Percentiles rank a stretch among this genome's conserved stretches.
Conservation (phyloP, 345 rosid species). For the Turnera subulata region DNA sequence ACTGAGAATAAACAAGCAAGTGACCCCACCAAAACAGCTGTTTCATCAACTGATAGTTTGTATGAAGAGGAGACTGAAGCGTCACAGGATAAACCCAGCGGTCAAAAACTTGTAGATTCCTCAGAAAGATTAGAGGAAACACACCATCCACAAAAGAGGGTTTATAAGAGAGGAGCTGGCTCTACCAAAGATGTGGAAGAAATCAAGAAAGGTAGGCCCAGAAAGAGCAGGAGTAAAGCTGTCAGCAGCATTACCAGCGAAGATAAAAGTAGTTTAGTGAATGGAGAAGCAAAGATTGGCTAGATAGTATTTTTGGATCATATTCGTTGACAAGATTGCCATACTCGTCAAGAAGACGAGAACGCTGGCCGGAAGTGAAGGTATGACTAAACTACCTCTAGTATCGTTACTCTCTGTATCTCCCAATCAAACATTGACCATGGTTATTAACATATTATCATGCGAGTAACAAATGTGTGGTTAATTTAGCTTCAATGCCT, state of each 20-base stretch:
- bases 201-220: conserved; percentile 33
- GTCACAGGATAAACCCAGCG: conserved; percentile 19
- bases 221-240: conserved; percentile 32
- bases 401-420: no score
- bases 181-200: conserved; percentile 37
- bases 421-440: no score
- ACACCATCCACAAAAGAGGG: conserved; percentile 49
- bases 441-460: no score
- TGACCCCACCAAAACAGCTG: conserved; percentile 24
- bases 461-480: no score
- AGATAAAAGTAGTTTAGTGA: conserved; percentile 47
- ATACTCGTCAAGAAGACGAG: no score
- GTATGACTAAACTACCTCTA: no score
- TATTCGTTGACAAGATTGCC: no score
- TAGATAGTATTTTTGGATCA: conserved; percentile 14
- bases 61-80: conserved; percentile 34
- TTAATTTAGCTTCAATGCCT: no score
- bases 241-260: conserved; percentile 31
- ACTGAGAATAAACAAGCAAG: conserved; percentile 31
- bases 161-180: conserved; percentile 40
- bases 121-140: conserved; percentile 36
- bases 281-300: conserved; percentile 63
- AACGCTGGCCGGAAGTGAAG: no score
- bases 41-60: conserved; percentile 32
- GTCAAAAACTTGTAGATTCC: conserved; percentile 27